Base-by-base conservation (phyloP, 2,329 filamentous ascomycete species). In the Monascus ruber region DNA sequence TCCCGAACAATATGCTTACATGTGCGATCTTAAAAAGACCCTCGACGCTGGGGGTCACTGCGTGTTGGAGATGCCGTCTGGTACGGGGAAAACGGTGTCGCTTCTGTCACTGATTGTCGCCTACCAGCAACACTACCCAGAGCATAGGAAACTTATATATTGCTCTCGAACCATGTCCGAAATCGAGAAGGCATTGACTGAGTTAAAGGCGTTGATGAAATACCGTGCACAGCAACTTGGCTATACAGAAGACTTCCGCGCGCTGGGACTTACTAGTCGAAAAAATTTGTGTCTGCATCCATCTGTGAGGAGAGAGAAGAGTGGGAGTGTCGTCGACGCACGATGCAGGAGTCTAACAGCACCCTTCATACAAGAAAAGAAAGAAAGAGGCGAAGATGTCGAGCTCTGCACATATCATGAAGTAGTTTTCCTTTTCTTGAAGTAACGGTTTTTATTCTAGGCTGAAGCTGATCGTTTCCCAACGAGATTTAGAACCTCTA, bases 141-240 rank as follows among this genome's bases (percentile, higher is more conserved):
- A 94, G 58, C 85, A 91, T 53, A 76, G 93, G 40, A 98, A 98
- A 65, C 78, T 98, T 37, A 95, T 98, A 40, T 98, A 98, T 65
- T 98, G 91, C 70, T 98, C 91, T 47, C 87, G 91, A 68, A 98
- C 91, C 41, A 98, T 98, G 88, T 98, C 91, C 31, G 91, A 98
- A 68, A 98, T 98, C 55, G 91, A 98, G 60, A 98, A 98, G 66
- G 91, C 93, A 0, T 66, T 98, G 38, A 85, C 85, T 6, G 91
- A 98, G 63, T 62, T 98, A 51, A 87, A 91, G 60, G 81, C 80
- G 24, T 66, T 98, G 38, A 98, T 98, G 88, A 93, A 93, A 58
- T 96, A 94, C 56, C 83, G 91, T 10, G 71, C 85, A 5, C 76
- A 94, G 47, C 79, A 95, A 60, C 74, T 98, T n/a, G 91, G 91